These are phyloP conservation scores for Lodderomyces jiufengensis DNA, from an alignment of 1,139 yeast species.

Conservation along the genomic window DNA sequence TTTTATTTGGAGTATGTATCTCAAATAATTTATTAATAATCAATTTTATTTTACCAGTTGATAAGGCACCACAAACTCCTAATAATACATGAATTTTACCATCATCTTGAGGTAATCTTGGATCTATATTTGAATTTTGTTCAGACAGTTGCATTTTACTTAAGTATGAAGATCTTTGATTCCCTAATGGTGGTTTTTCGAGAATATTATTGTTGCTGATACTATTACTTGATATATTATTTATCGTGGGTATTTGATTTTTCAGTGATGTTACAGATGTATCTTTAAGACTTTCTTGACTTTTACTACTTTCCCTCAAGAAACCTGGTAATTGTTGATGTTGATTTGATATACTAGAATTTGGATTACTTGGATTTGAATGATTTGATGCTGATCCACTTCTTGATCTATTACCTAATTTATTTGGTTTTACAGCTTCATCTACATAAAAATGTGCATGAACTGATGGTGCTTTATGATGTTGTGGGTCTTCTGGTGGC, in stretches of 20 bases:
- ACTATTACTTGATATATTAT: not conserved
- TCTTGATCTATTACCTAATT: slow-evolving; percentile 32
- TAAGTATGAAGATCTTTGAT: slow-evolving; percentile 9
- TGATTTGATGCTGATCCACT: slow-evolving; percentile 30
- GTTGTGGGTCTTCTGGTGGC: slow-evolving; percentile 35
- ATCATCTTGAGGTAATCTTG: slow-evolving; percentile 84
- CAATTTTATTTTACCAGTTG: slow-evolving; percentile 69
- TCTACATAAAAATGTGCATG: slow-evolving; percentile 82
- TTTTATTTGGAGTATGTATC: slow-evolving; percentile 69
- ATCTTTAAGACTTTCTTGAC: slow-evolving; percentile 11
- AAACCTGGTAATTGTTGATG: not conserved
- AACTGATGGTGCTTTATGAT: slow-evolving; percentile 57
- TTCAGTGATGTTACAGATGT: not conserved
- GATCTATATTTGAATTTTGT: slow-evolving; percentile 59
- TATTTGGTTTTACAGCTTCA: slow-evolving; percentile 58
- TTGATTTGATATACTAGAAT: slow-evolving; percentile 1
- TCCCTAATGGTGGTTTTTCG: slow-evolving; percentile 7
- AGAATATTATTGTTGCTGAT: slow-evolving; percentile 2
- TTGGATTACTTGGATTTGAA: not conserved
- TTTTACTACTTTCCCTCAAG: slow-evolving; percentile 7
- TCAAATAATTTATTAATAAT: slow-evolving; percentile 77
- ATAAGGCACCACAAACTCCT: slow-evolving; percentile 88
- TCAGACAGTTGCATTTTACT: slow-evolving; percentile 24
- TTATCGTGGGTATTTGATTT: too few relatives aligned
- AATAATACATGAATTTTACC: slow-evolving; percentile 82